These are phyloP conservation scores for Xylaria palmicola DNA, from an alignment of 495 filamentous ascomycete genomes.

Conservation along the genomic window DNA sequence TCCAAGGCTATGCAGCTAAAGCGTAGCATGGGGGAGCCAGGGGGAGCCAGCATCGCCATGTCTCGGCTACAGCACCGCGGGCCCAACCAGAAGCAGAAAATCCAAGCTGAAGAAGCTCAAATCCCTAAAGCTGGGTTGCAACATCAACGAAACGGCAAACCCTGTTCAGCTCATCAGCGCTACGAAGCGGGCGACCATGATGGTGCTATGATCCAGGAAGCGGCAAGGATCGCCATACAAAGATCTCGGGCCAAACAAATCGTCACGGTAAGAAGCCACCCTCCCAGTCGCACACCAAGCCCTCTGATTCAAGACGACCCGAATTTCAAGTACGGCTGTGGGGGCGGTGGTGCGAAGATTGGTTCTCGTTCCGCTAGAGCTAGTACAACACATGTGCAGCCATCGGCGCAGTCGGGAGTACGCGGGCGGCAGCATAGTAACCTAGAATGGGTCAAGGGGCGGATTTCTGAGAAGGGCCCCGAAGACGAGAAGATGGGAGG, in stretches of 20 bases:
- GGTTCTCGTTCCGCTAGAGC: neutral
- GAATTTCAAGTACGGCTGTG: neutral
- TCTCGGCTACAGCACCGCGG: neutral
- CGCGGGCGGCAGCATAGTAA: neutral
- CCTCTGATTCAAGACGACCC: slow-evolving; percentile 9
- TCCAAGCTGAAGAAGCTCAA: neutral
- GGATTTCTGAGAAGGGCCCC: neutral
- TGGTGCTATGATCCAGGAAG: slow-evolving; percentile 19
- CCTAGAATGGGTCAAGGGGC: neutral
- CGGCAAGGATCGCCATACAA: slow-evolving; percentile 20
- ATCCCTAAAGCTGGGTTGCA: neutral
- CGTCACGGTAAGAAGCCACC: slow-evolving; percentile 8
- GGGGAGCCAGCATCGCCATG: neutral
- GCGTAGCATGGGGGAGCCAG: neutral
- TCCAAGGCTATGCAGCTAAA: neutral
- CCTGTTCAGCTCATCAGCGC: neutral
- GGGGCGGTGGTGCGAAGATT: neutral
- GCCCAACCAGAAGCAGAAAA: neutral
- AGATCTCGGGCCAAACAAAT: slow-evolving; percentile 23
- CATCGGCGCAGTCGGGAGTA: neutral
- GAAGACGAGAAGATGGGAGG: neutral
- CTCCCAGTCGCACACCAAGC: slow-evolving; percentile 16
- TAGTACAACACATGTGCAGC: neutral
- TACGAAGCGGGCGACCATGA: neutral
- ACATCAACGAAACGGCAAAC: neutral